A percentile compares a stretch with the other conserved stretches of the same genome.
Evolutionary conservation across 2,329 filamentous ascomycete genomes (phyloP).

Genomic region (Aspergillus sp.): DNA sequence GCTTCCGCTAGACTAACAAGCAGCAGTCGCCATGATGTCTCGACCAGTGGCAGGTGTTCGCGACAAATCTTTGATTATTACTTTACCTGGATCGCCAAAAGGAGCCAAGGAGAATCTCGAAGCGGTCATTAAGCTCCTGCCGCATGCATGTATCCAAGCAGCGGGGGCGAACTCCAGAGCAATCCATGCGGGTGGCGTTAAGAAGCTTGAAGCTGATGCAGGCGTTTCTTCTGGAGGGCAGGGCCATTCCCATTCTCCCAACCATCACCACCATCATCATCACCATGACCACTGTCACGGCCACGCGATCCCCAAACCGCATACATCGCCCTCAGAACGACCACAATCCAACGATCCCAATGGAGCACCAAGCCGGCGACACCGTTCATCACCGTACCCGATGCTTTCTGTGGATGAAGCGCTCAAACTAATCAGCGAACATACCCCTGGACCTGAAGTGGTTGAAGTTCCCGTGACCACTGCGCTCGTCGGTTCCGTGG

Average conservation of each 20-base stretch:
- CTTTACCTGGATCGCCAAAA: constrained; percentile 89
- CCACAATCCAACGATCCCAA: constrained; percentile 54
- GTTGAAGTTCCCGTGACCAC: constrained; percentile 56
- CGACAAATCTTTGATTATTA: constrained; percentile 74
- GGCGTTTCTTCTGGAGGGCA: constrained; percentile 45
- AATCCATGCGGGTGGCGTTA: constrained; percentile 72
- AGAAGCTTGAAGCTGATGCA: constrained; percentile 77
- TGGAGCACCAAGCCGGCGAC: constrained; percentile 58
- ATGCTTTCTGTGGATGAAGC: constrained; percentile 86
- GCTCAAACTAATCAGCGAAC: constrained; percentile 61
- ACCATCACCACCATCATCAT: constrained; percentile 39
- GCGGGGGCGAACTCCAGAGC: constrained; percentile 72
- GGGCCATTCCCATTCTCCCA: constrained; percentile 18
- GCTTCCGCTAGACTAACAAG: constrained; percentile 16
- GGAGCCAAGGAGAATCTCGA: constrained; percentile 90
- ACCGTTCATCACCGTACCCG: constrained; percentile 82
- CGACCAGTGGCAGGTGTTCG: constrained; percentile 84
- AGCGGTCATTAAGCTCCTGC: constrained; percentile 79
- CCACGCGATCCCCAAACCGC: constrained; percentile 61
- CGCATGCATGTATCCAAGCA: constrained; percentile 89
- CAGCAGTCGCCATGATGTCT: constrained; percentile 87
- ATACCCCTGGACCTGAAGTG: constrained; percentile 60
- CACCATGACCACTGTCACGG: constrained; percentile 53
- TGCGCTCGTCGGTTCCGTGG: constrained; percentile 64
- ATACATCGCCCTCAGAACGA: constrained; percentile 58